A percentile compares a stretch with the other conserved stretches of the same genome.
Evolutionary conservation across 2,329 filamentous ascomycete genomes (phyloP).

Genomic region (Paecilomyces dactylethromorphus): DNA sequence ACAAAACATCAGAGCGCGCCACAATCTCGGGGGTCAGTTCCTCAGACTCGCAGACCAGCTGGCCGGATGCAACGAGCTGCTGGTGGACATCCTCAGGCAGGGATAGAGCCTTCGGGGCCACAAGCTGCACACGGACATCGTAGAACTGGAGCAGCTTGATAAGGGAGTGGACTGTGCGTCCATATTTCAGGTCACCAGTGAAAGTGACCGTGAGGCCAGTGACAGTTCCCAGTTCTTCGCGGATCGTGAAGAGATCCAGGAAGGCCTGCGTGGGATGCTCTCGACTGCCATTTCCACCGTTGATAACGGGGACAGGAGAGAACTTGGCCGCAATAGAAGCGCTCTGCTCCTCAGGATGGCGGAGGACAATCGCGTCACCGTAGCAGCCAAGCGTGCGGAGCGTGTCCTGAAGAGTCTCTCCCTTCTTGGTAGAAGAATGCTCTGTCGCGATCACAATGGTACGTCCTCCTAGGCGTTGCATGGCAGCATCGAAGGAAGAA

Average conservation of each 20-base stretch:
- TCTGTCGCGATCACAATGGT: conserved; percentile 75
- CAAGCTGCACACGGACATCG: conserved; percentile 87
- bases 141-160: conserved; percentile 93
- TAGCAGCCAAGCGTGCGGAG: conserved; percentile 92
- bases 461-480: conserved; percentile 92
- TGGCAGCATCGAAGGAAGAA: conserved; percentile 91
- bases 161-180: conserved; percentile 89
- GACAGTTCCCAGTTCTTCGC: conserved; percentile 92
- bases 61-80: conserved; percentile 64
- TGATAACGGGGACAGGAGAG: conserved; percentile 88
- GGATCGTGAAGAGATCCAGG: conserved; percentile 95
- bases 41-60: conserved; percentile 69
- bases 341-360: conserved; percentile 77
- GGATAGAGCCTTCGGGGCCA: conserved; percentile 70
- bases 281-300: conserved; percentile 89
- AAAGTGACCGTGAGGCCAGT: conserved; percentile 96
- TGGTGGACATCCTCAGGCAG: conserved; percentile 71
- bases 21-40: conserved; percentile 82
- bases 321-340: conserved; percentile 79
- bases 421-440: conserved; percentile 86
- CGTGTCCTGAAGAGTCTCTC: conserved; percentile 87
- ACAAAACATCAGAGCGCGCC: conserved; percentile 80
- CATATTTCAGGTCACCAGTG: conserved; percentile 85
- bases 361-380: conserved; percentile 89
- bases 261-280: conserved; percentile 98